A percentile compares a stretch with the other conserved stretches of the same genome.
Conservation (phyloP, 495 filamentous ascomycete species). For the Xylaria telfairii region DNA sequence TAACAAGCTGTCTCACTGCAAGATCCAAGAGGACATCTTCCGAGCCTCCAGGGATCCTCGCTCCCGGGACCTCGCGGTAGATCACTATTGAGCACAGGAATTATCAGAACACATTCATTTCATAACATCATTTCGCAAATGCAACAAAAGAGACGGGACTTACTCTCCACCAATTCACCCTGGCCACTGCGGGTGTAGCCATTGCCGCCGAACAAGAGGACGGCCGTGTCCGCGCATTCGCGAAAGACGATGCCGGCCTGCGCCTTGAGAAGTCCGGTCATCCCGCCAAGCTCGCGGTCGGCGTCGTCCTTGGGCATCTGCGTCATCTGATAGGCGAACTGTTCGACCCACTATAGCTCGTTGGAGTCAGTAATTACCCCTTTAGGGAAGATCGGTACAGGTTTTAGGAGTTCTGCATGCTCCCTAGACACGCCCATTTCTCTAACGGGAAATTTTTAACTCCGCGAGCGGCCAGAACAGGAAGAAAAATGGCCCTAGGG, state of each 20-base stretch:
- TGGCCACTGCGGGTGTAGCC: conserved; percentile 72
- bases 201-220: conserved; percentile 75
- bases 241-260: conserved; percentile 72
- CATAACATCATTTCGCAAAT: neutral
- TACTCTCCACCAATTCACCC: conserved; percentile 74
- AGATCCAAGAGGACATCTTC: conserved; percentile 80
- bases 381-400: too few relatives aligned
- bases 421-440: too few relatives aligned
- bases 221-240: conserved; percentile 70
- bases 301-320: conserved; percentile 66
- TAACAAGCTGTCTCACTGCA: conserved; percentile 72
- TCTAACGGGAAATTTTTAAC: too few relatives aligned
- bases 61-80: conserved; percentile 68
- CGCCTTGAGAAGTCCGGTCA: conserved; percentile 74
- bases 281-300: conserved; percentile 69
- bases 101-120: conserved; percentile 1
- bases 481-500: too few relatives aligned
- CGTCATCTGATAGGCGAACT: conserved; percentile 73
- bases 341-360: conserved; percentile 82
- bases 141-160: conserved; percentile 26
- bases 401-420: too few relatives aligned
- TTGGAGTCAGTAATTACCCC: too few relatives aligned
- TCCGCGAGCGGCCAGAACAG: too few relatives aligned
- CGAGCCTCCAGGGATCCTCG: conserved; percentile 70
- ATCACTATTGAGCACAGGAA: conserved; percentile 50